Conservation (phyloP, 2,329 filamentous ascomycete genomes). For the Parastagonospora nodorum region DNA sequence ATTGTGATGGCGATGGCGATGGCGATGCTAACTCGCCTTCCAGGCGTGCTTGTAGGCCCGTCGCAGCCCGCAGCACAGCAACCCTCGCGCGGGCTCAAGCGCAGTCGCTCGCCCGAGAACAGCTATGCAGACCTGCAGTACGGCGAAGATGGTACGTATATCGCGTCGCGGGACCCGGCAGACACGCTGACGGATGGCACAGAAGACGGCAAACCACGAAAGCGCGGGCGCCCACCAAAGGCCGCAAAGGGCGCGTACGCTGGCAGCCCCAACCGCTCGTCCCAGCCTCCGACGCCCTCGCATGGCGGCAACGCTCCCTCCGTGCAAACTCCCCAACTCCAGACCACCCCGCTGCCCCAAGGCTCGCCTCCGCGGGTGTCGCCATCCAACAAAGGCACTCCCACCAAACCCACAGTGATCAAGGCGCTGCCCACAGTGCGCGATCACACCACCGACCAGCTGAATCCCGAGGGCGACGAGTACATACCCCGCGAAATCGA, state of each 20-base stretch:
- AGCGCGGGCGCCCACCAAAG: slow-evolving; percentile 66
- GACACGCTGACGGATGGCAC: slow-evolving; percentile 17
- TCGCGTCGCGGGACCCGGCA: slow-evolving; percentile 7
- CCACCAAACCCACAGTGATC: slow-evolving; percentile 76
- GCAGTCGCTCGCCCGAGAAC: slow-evolving; percentile 49
- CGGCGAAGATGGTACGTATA: slow-evolving; percentile 40
- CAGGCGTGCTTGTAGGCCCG: slow-evolving; percentile 34
- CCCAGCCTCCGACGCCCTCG: slow-evolving; percentile 53
- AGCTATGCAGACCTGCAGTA: slow-evolving; percentile 39
- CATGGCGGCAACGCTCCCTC: slow-evolving; percentile 58
- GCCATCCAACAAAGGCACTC: slow-evolving; percentile 73
- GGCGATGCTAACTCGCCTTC: slow-evolving; percentile 28
- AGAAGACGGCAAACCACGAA: slow-evolving; percentile 45
- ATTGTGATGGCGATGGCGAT: slow-evolving; percentile 2
- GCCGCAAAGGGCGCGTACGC: slow-evolving; percentile 54
- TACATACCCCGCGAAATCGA: slow-evolving; percentile 94
- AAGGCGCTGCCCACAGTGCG: slow-evolving; percentile 95
- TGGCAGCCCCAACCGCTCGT: slow-evolving; percentile 62
- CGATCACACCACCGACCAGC: slow-evolving; percentile 96
- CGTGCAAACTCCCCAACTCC: slow-evolving; percentile 61
- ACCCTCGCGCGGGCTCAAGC: slow-evolving; percentile 46
- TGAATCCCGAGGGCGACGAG: slow-evolving; percentile 87
- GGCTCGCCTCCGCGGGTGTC: slow-evolving; percentile 63
- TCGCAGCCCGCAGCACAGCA: slow-evolving; percentile 40
- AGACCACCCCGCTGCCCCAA: slow-evolving; percentile 54